Percentiles rank a stretch among this genome's conserved stretches.
Evolutionary conservation across 2,329 filamentous ascomycete species (phyloP).

Genomic region (Botrytis aclada): DNA sequence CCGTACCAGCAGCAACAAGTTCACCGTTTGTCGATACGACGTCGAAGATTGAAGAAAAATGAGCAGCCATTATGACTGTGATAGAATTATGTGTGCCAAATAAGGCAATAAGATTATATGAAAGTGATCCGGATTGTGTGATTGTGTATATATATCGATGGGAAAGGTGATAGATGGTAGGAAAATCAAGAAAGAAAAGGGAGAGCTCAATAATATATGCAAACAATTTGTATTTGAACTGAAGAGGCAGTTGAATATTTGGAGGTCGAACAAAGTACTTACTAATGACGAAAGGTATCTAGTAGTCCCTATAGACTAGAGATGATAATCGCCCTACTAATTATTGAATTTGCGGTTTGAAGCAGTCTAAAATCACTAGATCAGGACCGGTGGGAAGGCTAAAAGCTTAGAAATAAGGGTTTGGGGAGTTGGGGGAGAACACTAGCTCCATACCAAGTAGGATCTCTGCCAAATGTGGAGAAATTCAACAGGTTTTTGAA

Average conservation of each 20-base stretch:
- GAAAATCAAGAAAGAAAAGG: neutral
- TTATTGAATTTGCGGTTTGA: neutral
- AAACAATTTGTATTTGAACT: neutral
- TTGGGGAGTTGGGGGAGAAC: neutral
- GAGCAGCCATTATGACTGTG: slow-evolving; percentile 8
- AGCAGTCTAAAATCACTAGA: neutral
- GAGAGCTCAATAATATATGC: neutral
- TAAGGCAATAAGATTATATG: neutral
- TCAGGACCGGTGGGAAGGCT: neutral
- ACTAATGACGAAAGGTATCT: neutral
- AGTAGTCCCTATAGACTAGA: neutral
- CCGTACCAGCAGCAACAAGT: slow-evolving; percentile 27
- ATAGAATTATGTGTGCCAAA: neutral
- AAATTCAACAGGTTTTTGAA: neutral
- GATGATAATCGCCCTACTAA: neutral
- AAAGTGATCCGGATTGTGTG: neutral
- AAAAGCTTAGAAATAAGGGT: neutral
- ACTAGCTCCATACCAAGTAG: neutral
- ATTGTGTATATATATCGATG: neutral
- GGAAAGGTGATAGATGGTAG: neutral
- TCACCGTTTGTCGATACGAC: slow-evolving; percentile 1
- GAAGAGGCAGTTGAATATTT: neutral
- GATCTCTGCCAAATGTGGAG: neutral
- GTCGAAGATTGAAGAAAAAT: neutral
- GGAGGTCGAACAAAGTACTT: neutral